Percentiles rank a stretch among this genome's conserved stretches.
Conservation (phyloP, 768 basidiomycete species). For the Candolleomyces aberdarensis region DNA sequence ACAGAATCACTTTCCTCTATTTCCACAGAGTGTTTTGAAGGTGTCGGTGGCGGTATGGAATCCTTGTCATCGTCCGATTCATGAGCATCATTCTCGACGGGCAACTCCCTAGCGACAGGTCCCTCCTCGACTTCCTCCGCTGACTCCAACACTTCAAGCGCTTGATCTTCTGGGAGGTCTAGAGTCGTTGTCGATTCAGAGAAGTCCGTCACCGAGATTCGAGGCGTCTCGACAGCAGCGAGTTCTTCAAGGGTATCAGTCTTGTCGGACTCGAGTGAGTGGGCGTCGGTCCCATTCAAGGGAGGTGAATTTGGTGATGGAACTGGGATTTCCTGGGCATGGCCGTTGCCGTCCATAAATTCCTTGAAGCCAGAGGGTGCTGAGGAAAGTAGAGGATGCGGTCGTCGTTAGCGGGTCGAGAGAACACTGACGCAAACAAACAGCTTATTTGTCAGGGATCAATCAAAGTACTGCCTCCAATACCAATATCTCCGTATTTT, state of each 20-base stretch:
- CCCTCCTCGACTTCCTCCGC: background rate
- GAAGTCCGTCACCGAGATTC: background rate
- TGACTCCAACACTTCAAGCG: background rate
- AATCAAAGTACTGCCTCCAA: conserved; percentile 1
- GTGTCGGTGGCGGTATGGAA: background rate
- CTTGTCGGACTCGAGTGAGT: background rate
- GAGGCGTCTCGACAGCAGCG: background rate
- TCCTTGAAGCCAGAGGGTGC: background rate
- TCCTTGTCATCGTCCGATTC: background rate
- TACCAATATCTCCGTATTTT: background rate
- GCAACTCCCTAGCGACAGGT: background rate
- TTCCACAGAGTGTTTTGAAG: background rate
- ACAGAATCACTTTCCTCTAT: background rate
- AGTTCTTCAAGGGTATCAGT: background rate
- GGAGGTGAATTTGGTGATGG: background rate
- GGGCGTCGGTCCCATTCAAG: background rate
- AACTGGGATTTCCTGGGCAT: background rate
- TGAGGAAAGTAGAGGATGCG: background rate
- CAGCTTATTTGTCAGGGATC: background rate
- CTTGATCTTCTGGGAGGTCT: background rate
- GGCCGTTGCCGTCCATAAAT: conserved; percentile 2
- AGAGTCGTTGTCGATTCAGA: background rate
- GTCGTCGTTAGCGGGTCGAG: background rate
- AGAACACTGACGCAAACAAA: background rate
- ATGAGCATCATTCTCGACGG: background rate